phyloP scores from a whole-genome alignment of 148 eudicot species.

The Nepenthes mirabilis region DNA sequence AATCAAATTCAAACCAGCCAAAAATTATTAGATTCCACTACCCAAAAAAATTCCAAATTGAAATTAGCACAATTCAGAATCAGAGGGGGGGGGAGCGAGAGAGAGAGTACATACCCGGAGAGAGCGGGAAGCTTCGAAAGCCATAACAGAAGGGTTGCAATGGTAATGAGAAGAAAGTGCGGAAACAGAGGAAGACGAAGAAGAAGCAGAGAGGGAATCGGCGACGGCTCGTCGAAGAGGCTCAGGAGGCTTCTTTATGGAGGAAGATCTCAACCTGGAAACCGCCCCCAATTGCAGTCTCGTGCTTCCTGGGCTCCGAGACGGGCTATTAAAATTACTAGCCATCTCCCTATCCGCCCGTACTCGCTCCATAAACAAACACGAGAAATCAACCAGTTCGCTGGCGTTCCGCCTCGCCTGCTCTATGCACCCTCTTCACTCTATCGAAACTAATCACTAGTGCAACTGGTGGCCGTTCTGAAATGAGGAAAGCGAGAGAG shows the following conservation, averaged over 20 bases:
- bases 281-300: slow-evolving; percentile 34
- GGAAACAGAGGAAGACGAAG: slow-evolving; percentile 17
- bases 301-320: slow-evolving; percentile 46
- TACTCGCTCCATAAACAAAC: no score
- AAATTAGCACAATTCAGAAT: background rate
- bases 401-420: no score
- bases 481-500: no score
- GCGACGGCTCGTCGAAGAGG: slow-evolving; percentile 98
- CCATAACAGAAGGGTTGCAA: slow-evolving; percentile 34
- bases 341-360: slow-evolving; percentile 25
- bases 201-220: slow-evolving; percentile 41
- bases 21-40: no score
- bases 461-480: no score
- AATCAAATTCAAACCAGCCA: no score
- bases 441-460: no score
- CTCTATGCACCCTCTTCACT: no score
- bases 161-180: slow-evolving; percentile 31
- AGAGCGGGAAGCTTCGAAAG: slow-evolving; percentile 75
- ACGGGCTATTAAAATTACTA: slow-evolving; percentile 48
- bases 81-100: background rate
- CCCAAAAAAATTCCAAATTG: no score
- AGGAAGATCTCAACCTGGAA: slow-evolving; percentile 78
- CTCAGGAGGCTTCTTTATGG: slow-evolving; percentile 90
- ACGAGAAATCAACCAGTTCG: no score
- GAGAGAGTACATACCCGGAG: slow-evolving; percentile 46